Evolutionary conservation across 1,284 basidiomycete genomes (phyloP).

Genomic region (Ustilago esculenta): DNA sequence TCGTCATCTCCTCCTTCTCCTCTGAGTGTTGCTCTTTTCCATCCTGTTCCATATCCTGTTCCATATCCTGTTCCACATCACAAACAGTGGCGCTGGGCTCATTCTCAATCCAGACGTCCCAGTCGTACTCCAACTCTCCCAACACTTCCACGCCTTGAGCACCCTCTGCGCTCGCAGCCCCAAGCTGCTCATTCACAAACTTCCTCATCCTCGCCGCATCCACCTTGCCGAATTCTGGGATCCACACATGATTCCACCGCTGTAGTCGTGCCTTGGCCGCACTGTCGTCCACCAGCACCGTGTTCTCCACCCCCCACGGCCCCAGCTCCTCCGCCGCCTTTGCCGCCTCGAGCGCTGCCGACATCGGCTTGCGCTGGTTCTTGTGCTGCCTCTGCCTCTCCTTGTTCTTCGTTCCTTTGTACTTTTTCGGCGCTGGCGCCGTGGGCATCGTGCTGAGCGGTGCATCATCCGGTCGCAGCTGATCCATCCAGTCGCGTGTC

Average conservation of each 20-base stretch:
- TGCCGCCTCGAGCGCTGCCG: slow-evolving; percentile 15
- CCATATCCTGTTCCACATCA: too few relatives aligned
- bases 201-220: slow-evolving; percentile 23
- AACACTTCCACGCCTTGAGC: slow-evolving; percentile 3
- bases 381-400: slow-evolving; percentile 1
- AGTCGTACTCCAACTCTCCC: slow-evolving; percentile 30
- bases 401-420: slow-evolving; percentile 3
- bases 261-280: slow-evolving; percentile 79
- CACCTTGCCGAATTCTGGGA: slow-evolving; percentile 55
- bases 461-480: slow-evolving; percentile 17
- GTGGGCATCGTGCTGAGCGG: slow-evolving; percentile 3
- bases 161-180: neutral
- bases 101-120: slow-evolving; percentile 22
- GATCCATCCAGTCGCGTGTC: slow-evolving; percentile 22
- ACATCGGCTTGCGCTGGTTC: neutral
- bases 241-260: slow-evolving; percentile 70
- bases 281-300: slow-evolving; percentile 83
- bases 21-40: too few relatives aligned
- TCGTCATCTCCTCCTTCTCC: too few relatives aligned
- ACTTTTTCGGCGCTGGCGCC: slow-evolving; percentile 11
- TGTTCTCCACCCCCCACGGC: slow-evolving; percentile 75
- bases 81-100: too few relatives aligned
- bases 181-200: slow-evolving; percentile 20
- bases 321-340: slow-evolving; percentile 9
- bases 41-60: too few relatives aligned